Conservation (phyloP, 148 eudicot genomes). For the Cornus controversa region DNA sequence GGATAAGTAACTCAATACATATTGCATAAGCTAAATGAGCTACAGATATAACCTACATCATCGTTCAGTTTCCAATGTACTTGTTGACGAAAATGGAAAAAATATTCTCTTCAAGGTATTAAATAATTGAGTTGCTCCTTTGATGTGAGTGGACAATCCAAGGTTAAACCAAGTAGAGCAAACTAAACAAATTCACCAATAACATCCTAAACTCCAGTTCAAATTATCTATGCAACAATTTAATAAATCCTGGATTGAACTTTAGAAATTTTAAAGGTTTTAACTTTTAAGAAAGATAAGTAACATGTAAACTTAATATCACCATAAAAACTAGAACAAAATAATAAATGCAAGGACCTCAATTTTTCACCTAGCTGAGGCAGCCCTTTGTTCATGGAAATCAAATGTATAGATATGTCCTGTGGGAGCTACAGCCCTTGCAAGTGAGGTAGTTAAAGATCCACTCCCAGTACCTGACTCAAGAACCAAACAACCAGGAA, state of each 20-base stretch:
- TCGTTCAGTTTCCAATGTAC: too few relatives aligned
- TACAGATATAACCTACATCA: too few relatives aligned
- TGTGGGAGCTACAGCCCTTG: slow-evolving; percentile 75
- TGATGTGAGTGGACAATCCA: neutral
- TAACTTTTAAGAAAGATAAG: too few relatives aligned
- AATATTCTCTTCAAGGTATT: too few relatives aligned
- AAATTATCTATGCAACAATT: neutral
- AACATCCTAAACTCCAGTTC: too few relatives aligned
- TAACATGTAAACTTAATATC: neutral
- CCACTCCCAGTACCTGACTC: slow-evolving; percentile 98
- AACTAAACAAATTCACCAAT: neutral
- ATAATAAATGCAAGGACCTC: neutral
- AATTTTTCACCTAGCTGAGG: slow-evolving; percentile 65
- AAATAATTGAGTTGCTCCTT: neutral
- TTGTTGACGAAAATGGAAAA: too few relatives aligned
- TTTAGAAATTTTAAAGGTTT: too few relatives aligned
- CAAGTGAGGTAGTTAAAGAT: slow-evolving; percentile 76
- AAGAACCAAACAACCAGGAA: slow-evolving; percentile 79
- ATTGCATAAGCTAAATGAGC: too few relatives aligned
- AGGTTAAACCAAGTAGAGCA: neutral
- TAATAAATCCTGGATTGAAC: neutral
- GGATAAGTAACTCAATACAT: too few relatives aligned
- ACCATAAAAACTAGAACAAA: neutral
- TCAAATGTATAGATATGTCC: slow-evolving; percentile 93
- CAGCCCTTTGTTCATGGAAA: slow-evolving; percentile 93